A percentile compares a stretch with the other conserved stretches of the same genome.
Conservation (phyloP, 2,329 filamentous ascomycete genomes). For the Nothophaeocryptopus gaeumannii region DNA sequence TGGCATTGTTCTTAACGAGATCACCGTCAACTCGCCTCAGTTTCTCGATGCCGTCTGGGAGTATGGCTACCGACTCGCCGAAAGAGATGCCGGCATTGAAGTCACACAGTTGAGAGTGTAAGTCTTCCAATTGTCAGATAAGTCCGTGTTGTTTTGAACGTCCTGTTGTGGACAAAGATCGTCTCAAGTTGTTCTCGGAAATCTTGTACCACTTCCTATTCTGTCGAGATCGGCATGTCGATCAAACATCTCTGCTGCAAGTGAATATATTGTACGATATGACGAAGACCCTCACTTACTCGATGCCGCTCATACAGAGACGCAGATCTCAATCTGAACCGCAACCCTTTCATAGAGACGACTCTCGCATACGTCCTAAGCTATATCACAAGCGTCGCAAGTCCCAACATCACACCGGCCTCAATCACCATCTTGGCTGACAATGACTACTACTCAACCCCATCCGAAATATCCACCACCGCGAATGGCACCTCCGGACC, state of each 20-base stretch:
- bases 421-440: conserved; percentile 87
- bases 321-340: conserved; percentile 45
- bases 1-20: conserved; percentile 63
- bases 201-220: conserved; percentile 1
- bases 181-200: background rate
- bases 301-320: conserved; percentile 27
- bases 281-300: conserved; percentile 20
- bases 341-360: conserved; percentile 89
- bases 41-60: conserved; percentile 85
- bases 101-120: conserved; percentile 77
- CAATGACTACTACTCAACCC: conserved; percentile 92
- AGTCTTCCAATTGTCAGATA: conserved; percentile 40
- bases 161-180: background rate
- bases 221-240: background rate
- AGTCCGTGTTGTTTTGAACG: background rate
- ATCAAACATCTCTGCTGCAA: background rate
- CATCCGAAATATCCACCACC: conserved; percentile 37
- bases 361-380: conserved; percentile 83
- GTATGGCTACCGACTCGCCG: conserved; percentile 71
- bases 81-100: conserved; percentile 72
- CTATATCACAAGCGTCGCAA: conserved; percentile 62
- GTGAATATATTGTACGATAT: conserved; percentile 3
- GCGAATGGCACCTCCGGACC: conserved; percentile 21
- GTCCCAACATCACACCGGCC: conserved; percentile 60
- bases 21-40: conserved; percentile 87